Evolutionary conservation across 176 grass and related monocot species (phyloP), one percentile per base, ranked within the genome.

Genomic region (Miscanthus lutarioriparius): DNA sequence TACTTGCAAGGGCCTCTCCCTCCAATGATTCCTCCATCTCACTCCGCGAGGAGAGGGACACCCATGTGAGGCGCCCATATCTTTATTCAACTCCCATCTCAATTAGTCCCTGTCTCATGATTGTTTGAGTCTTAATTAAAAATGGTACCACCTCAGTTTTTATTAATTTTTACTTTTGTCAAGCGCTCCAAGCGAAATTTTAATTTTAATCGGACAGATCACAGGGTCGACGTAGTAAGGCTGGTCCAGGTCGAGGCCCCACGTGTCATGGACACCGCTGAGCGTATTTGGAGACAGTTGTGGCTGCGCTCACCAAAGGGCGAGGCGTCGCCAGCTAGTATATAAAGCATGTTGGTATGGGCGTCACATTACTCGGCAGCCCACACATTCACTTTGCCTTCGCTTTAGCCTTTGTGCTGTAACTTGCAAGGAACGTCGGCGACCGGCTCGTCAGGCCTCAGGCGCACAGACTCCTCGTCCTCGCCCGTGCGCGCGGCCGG

Each of bases 311-410:
- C 59, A 79, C 67, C 67, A 74, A 74, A 69, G 74, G 16, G 26
- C 66, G 0, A 70, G 13, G 20, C 36, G 4, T 8, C 2, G 28
- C 36, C 27, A 12, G 67, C 28, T 1, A 71, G 70, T 91, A 87
- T 91, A 91, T 91, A 91, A 91, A 87, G 75, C 70, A 71, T 70
- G 85, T 4, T 53, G 15, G 39, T 49, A 41, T 51, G 13, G 32
- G 47, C 38, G 80, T 84, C 76, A 41, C 85, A 87, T 74, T 78
- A 32, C 84, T 90, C 27, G 74, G 73, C 75, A 70, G 85, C 58
- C n/a, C 67, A 77, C 68, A 79, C 68, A 72, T 72, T 90, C 74
- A 86, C 88, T 86, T 90, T 79, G 88, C 80, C 88, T 83, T 90
- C 25, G 88, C 88, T 90, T 86, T 67, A 25, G 75, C 63, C 70